Conservation (phyloP, 306 rosid genomes). For the Cicer cuneatum region DNA sequence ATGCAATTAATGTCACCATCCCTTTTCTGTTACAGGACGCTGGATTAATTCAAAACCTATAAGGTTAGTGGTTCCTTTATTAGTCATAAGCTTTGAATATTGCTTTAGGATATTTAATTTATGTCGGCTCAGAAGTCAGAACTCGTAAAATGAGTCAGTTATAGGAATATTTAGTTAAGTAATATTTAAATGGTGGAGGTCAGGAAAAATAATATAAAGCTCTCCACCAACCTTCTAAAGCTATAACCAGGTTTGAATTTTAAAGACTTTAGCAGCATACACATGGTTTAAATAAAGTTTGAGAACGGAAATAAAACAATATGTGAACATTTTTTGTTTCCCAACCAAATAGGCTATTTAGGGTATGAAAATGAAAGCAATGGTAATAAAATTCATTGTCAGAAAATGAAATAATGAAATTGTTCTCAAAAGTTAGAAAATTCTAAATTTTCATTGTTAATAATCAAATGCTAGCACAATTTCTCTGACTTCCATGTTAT, state of each 20-base stretch:
- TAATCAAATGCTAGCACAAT: neutral
- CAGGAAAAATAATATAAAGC: neutral
- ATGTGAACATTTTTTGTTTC: constrained; percentile 20
- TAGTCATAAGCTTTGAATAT: constrained; percentile 20
- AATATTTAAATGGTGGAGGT: constrained; percentile 4
- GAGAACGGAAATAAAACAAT: constrained; percentile 15
- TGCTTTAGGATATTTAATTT: constrained; percentile 10
- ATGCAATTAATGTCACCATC: constrained; percentile 23
- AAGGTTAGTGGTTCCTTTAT: constrained; percentile 58
- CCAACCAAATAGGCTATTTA: neutral
- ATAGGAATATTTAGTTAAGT: neutral
- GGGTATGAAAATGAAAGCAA: neutral
- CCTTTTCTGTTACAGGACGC: constrained; percentile 56
- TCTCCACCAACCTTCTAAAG: neutral
- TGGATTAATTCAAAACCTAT: constrained; percentile 45
- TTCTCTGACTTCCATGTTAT: neutral
- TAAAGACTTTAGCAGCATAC: constrained; percentile 17
- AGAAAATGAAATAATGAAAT: constrained; percentile 10
- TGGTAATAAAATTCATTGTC: neutral
- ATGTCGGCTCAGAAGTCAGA: constrained; percentile 5
- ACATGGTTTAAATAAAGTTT: neutral
- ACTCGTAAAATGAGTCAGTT: constrained; percentile 16
- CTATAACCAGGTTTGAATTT: constrained; percentile 14
- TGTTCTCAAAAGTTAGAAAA: neutral
- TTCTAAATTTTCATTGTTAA: constrained; percentile 11